Evolutionary conservation across 805 yeast genomes (phyloP).

Genomic region (Henningerozyma blattae): DNA sequence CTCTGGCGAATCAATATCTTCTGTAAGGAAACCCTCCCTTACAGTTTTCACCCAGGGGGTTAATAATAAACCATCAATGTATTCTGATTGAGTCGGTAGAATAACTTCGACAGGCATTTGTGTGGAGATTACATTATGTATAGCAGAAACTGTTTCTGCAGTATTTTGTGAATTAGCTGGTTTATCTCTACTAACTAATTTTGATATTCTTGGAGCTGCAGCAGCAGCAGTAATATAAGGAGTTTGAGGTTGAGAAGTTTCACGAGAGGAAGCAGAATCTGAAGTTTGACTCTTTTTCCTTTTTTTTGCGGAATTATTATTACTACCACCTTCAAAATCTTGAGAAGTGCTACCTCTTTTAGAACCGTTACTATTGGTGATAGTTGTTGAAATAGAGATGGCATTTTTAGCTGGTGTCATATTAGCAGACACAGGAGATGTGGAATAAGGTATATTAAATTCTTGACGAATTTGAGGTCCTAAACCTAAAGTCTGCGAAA

Average conservation of each 20-base stretch:
- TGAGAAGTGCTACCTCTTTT: background rate
- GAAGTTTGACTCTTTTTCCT: background rate
- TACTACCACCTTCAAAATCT: background rate
- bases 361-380: background rate
- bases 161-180: constrained; percentile 37
- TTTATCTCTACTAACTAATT: constrained; percentile 26
- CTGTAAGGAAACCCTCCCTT: constrained; percentile 63
- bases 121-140: constrained; percentile 29
- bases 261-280: background rate
- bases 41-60: constrained; percentile 54
- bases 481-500: constrained; percentile 4
- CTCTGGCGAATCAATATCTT: constrained; percentile 72
- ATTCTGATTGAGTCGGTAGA: constrained; percentile 12
- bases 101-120: constrained; percentile 19
- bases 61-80: background rate
- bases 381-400: background rate
- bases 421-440: constrained; percentile 72
- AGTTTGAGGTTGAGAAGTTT: background rate
- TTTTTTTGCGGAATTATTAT: background rate
- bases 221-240: constrained; percentile 60
- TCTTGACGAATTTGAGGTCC: constrained; percentile 19
- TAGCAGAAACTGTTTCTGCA: constrained; percentile 65
- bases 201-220: constrained; percentile 72
- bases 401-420: constrained; percentile 9
- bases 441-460: constrained; percentile 49